Percentiles rank a stretch among this genome's conserved stretches.
These are phyloP conservation scores for Talaromyces trachyspermus DNA, from an alignment of 495 filamentous ascomycete genomes.

Conservation along the genomic window DNA sequence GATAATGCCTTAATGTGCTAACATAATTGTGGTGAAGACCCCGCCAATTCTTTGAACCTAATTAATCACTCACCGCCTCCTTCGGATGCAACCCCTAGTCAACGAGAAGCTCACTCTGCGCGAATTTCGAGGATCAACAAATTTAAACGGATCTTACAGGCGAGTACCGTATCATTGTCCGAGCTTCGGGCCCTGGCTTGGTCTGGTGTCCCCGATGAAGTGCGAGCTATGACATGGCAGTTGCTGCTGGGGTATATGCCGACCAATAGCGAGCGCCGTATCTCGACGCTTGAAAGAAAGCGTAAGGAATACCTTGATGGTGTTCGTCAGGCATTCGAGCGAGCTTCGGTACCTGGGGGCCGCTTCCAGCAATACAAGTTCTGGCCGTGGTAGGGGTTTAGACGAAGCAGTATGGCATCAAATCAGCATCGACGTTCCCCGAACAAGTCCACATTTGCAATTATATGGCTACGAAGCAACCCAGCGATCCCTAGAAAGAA, in stretches of 20 bases:
- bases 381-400: constrained; percentile 59
- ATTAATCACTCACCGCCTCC: constrained; percentile 79
- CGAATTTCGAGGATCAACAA: constrained; percentile 95
- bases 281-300: constrained; percentile 87
- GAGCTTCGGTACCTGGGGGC: constrained; percentile 38
- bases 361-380: constrained; percentile 23
- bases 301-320: constrained; percentile 96
- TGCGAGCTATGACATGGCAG: constrained; percentile 98
- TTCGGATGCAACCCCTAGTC: constrained; percentile 68
- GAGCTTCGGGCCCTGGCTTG: constrained; percentile 82
- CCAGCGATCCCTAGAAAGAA: constrained; percentile 85
- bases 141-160: constrained; percentile 91
- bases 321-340: constrained; percentile 88
- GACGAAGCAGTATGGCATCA: constrained; percentile 98
- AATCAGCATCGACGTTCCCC: constrained; percentile 95
- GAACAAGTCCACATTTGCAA: constrained; percentile 91
- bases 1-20: constrained; percentile 5
- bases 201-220: constrained; percentile 90
- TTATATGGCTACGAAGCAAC: constrained; percentile 95
- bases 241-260: constrained; percentile 90
- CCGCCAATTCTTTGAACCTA: constrained; percentile 89
- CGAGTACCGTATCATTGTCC: constrained; percentile 74
- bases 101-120: constrained; percentile 78
- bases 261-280: constrained; percentile 83
- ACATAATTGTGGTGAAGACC: constrained; percentile 49